These are phyloP conservation scores for Leishmania major DNA, from an alignment of 208 protist genomes.

Conservation along the genomic window DNA sequence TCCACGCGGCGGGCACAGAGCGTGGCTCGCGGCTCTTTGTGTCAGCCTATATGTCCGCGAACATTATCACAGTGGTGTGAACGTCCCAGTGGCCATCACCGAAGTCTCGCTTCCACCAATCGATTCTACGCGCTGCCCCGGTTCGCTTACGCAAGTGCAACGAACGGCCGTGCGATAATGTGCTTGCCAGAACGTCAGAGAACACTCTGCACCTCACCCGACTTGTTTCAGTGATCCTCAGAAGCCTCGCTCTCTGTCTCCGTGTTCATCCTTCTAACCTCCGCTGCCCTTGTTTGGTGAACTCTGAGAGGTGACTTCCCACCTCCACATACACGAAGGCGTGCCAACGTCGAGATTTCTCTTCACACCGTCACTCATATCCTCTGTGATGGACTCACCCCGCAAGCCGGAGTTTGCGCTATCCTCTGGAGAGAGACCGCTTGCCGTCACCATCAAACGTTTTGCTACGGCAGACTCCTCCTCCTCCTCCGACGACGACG, in stretches of 20 bases:
- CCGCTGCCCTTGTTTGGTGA: not conserved
- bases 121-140: not conserved
- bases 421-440: conserved; percentile 7
- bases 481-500: not conserved
- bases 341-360: not conserved
- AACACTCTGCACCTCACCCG: not conserved
- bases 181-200: not conserved
- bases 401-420: not conserved
- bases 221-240: not conserved
- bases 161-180: not conserved
- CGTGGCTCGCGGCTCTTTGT: not conserved
- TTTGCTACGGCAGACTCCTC: conserved; percentile 36
- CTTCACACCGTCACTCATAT: not conserved
- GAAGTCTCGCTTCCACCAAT: not conserved
- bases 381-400: not conserved
- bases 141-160: not conserved
- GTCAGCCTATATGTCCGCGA: not conserved
- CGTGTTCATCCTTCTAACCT: not conserved
- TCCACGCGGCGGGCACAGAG: not conserved
- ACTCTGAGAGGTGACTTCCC: not conserved
- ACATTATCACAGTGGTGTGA: not conserved
- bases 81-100: not conserved
- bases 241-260: not conserved
- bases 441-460: conserved; percentile 19
- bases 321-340: not conserved